Base-by-base conservation (phyloP, 441 rosid species). In the Codiaeum variegatum region DNA sequence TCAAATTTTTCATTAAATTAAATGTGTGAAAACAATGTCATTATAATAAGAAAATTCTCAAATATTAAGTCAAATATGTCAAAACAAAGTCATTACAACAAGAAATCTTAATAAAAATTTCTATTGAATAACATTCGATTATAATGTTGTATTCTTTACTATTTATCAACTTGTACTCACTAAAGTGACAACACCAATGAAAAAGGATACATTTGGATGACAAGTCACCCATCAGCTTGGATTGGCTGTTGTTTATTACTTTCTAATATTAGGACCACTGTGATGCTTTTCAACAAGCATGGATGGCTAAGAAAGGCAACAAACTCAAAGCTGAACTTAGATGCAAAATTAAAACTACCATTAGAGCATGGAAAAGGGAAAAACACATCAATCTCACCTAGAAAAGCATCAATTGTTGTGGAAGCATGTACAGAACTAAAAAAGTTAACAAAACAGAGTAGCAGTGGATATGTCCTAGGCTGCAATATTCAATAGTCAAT, bases 151-250 rank as follows among this genome's bases (percentile, higher is more conserved):
- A 85, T 78, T 76, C 91, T 82, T 65, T 91, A 97, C 73, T 90
- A 98, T 83, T 96, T 98, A 69, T 92, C 95, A 78, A 73, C 86
- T 47, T 90, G 93, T 71, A 88, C n/a, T n/a, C n/a, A n/a, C n/a
- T n/a, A n/a, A n/a, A n/a, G n/a, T n/a, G n/a, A n/a, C n/a, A n/a
- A n/a, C n/a, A n/a, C n/a, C n/a, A n/a, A n/a, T n/a, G n/a, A n/a
- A n/a, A n/a, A n/a, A n/a, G n/a, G n/a, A n/a, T n/a, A n/a, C n/a
- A n/a, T n/a, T n/a, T n/a, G n/a, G n/a, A n/a, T n/a, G n/a, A n/a
- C n/a, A n/a, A n/a, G n/a, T n/a, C n/a, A n/a, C n/a, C n/a, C n/a
- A n/a, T n/a, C n/a, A n/a, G n/a, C n/a, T n/a, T n/a, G n/a, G n/a
- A n/a, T n/a, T n/a, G n/a, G n/a, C n/a, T n/a, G n/a, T n/a, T n/a